phyloP scores from a whole-genome alignment of 768 basidiomycete genomes.

The Cystobasidium ongulense region DNA sequence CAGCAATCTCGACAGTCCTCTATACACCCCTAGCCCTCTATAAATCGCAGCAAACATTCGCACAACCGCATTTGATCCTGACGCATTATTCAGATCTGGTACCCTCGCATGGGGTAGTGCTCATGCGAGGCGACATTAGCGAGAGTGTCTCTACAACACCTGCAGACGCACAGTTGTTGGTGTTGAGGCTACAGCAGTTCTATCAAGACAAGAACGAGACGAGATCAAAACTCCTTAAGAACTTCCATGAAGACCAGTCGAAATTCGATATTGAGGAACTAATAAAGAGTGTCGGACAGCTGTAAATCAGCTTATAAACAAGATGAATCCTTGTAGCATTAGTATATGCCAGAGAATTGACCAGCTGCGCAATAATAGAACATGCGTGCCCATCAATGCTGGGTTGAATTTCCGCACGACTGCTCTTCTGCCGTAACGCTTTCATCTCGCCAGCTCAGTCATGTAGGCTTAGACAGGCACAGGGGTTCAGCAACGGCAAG shows the following conservation, averaged over 20 bases:
- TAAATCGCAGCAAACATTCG: conserved; percentile 71
- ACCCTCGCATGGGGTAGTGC: conserved; percentile 66
- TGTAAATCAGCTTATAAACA: neutral
- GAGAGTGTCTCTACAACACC: conserved; percentile 51
- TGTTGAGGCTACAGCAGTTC: conserved; percentile 73
- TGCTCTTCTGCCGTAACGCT: too few relatives aligned
- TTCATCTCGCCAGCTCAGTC: too few relatives aligned
- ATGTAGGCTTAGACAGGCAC: too few relatives aligned
- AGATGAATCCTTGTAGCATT: too few relatives aligned
- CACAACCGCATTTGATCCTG: conserved; percentile 80
- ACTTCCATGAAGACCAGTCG: conserved; percentile 69
- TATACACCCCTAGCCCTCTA: conserved; percentile 93
- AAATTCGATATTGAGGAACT: conserved; percentile 77
- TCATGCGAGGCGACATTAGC: conserved; percentile 86
- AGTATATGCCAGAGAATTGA: too few relatives aligned
- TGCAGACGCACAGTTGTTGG: conserved; percentile 72
- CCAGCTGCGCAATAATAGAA: too few relatives aligned
- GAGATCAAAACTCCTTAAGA: conserved; percentile 51
- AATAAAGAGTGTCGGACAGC: conserved; percentile 48
- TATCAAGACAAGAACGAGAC: conserved; percentile 52
- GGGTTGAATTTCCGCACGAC: too few relatives aligned
- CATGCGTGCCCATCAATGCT: too few relatives aligned
- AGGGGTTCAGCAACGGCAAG: too few relatives aligned
- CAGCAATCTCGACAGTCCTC: conserved; percentile 63
- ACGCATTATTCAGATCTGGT: conserved; percentile 88